Evolutionary conservation across 441 rosid species (phyloP), one percentile per base, ranked within the genome.

Genomic region (Jatropha podagrica): DNA sequence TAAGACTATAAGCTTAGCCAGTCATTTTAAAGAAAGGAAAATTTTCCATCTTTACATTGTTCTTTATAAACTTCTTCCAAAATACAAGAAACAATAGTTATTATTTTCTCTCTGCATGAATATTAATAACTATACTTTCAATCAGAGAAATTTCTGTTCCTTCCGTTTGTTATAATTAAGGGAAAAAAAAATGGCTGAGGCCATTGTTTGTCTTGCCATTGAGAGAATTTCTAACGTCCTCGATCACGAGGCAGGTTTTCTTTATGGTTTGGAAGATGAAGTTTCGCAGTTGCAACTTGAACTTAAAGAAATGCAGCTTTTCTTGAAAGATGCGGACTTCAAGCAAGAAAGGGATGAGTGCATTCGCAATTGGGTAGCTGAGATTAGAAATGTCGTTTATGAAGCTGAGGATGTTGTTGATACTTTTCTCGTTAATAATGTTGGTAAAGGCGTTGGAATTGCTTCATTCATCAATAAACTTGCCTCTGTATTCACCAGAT

Each of bases 281-380:
- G 71, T 72, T 13, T 5, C 32, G 56, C 64, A 37, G 41, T 15
- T 80, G 62, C 74, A 76, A 62, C 62, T 4, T n/a, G 83, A 76
- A 59, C 54, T 74, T 8, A 81, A n/a, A 51, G 38, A 63, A 13
- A 74, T 77, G 41, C 68, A 71, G 9, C 38, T 78, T 55, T 77
- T 81, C 69, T 44, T 81, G 55, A 48, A 77, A 54, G 73, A 81
- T 66, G 80, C 80, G 8, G 80, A 80, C 2, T 9, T 38, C 4
- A 73, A 51, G 64, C 73, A 76, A 62, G 60, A 73, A 6, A 44
- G 56, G 18, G 70, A 69, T 40, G 72, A 54, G 13, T 41, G 26
- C 1, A 42, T 76, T 18, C 40, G 75, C 46, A 58, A 80, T 26
- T 72, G 49, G 76, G 54, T 74, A 15, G 26, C 60, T 6, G 74